phyloP scores from a whole-genome alignment of 805 yeast genomes.

The Myxozyma vanderwaltii region DNA sequence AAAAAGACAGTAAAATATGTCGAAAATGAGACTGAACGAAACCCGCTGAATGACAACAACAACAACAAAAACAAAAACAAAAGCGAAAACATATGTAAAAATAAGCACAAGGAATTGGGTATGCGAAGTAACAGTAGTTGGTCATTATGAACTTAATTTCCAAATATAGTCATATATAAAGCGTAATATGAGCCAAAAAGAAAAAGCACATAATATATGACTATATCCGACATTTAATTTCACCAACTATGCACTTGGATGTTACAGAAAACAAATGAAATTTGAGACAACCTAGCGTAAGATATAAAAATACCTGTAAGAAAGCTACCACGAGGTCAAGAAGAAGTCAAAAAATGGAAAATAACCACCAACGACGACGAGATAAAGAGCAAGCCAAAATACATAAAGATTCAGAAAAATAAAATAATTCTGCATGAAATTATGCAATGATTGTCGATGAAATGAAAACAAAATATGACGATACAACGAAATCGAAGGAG shows the following conservation, averaged over 20 bases:
- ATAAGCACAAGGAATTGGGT: too few species aligned
- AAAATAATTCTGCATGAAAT: not conserved
- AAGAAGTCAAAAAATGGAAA: too few species aligned
- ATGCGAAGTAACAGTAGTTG: too few species aligned
- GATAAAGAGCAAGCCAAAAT: not conserved
- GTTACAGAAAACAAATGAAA: not conserved
- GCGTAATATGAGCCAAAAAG: not conserved
- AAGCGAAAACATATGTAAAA: too few species aligned
- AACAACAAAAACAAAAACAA: too few species aligned
- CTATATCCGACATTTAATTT: too few species aligned
- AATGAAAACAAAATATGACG: not conserved
- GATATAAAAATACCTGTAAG: not conserved
- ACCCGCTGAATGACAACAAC: too few species aligned
- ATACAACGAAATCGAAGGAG: not conserved
- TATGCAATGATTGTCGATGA: not conserved
- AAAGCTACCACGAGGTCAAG: not conserved
- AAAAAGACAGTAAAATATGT: not conserved
- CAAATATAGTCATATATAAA: not conserved
- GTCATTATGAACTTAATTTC: too few species aligned
- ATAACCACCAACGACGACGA: conserved; percentile 2
- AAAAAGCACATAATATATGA: not conserved
- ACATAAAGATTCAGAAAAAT: not conserved
- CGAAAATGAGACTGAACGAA: too few species aligned
- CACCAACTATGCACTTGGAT: too few species aligned
- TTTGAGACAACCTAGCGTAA: not conserved